Conservation (phyloP, 2,329 filamentous ascomycete species). For the Bertia moriformis region DNA sequence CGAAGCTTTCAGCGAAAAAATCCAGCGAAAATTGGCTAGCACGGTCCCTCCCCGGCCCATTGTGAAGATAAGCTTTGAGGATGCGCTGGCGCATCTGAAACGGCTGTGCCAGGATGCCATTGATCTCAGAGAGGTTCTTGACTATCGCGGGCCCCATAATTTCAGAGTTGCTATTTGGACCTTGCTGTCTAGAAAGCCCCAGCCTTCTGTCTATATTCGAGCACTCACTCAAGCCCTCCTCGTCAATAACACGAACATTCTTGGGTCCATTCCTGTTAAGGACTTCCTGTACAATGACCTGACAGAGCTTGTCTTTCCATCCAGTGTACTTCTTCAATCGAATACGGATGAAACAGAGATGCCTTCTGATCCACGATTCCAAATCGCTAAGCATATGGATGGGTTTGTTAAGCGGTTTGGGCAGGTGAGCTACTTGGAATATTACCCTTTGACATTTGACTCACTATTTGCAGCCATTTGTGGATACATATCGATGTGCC, state of each 20-base stretch:
- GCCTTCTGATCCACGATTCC: slow-evolving; percentile 58
- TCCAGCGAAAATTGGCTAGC: slow-evolving; percentile 82
- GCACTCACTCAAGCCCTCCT: slow-evolving; percentile 65
- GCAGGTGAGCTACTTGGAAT: neutral
- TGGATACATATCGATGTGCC: slow-evolving; percentile 70
- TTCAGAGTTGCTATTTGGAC: slow-evolving; percentile 56
- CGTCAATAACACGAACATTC: slow-evolving; percentile 56
- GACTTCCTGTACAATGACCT: slow-evolving; percentile 72
- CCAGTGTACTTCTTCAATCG: slow-evolving; percentile 55
- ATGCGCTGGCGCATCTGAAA: slow-evolving; percentile 56
- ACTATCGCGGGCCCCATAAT: slow-evolving; percentile 54
- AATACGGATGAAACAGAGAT: slow-evolving; percentile 65
- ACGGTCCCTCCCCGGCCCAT: slow-evolving; percentile 88
- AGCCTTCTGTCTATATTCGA: slow-evolving; percentile 71
- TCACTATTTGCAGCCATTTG: slow-evolving; percentile 57
- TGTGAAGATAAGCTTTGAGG: slow-evolving; percentile 59
- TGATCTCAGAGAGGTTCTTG: slow-evolving; percentile 52
- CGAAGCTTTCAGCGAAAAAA: slow-evolving; percentile 75
- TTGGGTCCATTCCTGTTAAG: slow-evolving; percentile 55
- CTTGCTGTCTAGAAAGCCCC: slow-evolving; percentile 66
- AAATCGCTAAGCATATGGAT: slow-evolving; percentile 63
- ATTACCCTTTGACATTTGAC: neutral
- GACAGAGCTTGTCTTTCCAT: slow-evolving; percentile 60
- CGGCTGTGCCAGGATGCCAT: slow-evolving; percentile 59
- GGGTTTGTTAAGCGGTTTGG: slow-evolving; percentile 41